A percentile compares a stretch with the other conserved stretches of the same genome.
phyloP scores from a whole-genome alignment of 2,329 filamentous ascomycete genomes.

The Arthrobotrys conoides region DNA sequence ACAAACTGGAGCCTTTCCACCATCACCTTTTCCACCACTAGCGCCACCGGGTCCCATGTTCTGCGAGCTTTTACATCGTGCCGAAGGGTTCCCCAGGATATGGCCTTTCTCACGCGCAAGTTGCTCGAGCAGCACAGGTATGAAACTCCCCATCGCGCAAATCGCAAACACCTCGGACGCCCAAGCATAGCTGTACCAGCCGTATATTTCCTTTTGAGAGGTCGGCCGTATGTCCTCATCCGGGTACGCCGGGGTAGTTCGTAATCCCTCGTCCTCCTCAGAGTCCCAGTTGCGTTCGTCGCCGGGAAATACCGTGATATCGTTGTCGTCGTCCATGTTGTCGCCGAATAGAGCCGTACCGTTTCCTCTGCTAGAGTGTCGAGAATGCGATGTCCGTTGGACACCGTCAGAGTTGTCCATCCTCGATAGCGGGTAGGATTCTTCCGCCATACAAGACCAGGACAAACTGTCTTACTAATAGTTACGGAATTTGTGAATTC shows the following conservation, averaged over 20 bases:
- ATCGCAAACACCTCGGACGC: slow-evolving; percentile 97
- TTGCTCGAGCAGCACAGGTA: slow-evolving; percentile 94
- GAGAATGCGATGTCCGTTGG: slow-evolving; percentile 47
- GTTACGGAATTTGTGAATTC: slow-evolving; percentile 11
- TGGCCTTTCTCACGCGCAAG: slow-evolving; percentile 93
- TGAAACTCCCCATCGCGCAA: slow-evolving; percentile 90
- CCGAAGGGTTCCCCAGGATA: slow-evolving; percentile 80
- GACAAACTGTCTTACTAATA: slow-evolving; percentile 19
- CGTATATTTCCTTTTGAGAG: slow-evolving; percentile 85
- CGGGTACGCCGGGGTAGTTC: slow-evolving; percentile 74
- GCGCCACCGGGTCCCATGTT: slow-evolving; percentile 41
- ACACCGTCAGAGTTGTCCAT: slow-evolving; percentile 51
- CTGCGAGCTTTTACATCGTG: slow-evolving; percentile 73
- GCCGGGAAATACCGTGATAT: slow-evolving; percentile 64
- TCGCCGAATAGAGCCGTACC: slow-evolving; percentile 59
- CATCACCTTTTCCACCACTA: slow-evolving; percentile 29
- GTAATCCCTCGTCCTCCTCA: slow-evolving; percentile 14
- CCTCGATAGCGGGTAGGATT: slow-evolving; percentile 58
- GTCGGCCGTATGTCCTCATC: slow-evolving; percentile 92
- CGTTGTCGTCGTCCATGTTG: slow-evolving; percentile 25
- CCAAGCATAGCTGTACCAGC: slow-evolving; percentile 97
- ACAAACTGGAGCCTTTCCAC: slow-evolving; percentile 73
- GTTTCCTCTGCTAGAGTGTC: slow-evolving; percentile 36
- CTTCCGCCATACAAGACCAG: slow-evolving; percentile 51
- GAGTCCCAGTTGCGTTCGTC: slow-evolving; percentile 31